Evolutionary conservation across 148 eudicot species (phyloP).

Genomic region (Chenopodium album): DNA sequence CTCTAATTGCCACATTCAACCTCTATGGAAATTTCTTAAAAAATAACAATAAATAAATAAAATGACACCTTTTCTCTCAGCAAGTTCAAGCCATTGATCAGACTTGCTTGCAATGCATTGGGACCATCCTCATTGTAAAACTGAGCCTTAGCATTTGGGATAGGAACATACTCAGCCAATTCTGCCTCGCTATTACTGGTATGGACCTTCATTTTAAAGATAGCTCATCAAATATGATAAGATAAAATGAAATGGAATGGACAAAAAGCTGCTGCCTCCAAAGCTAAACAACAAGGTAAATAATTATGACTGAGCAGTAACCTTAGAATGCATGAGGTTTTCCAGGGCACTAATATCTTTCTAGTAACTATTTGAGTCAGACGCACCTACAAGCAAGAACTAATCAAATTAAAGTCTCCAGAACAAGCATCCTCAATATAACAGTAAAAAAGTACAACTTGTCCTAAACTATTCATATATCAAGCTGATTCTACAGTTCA

Average conservation of each 20-base stretch:
- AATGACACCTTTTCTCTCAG: conserved; percentile 49
- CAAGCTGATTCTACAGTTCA: background rate
- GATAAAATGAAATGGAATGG: background rate
- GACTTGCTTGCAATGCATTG: background rate
- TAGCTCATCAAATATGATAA: background rate
- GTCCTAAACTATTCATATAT: background rate
- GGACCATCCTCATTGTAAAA: conserved; percentile 45
- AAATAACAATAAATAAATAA: background rate
- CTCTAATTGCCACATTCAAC: too few species aligned
- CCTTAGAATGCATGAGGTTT: conserved; percentile 65
- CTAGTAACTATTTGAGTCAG: conserved; percentile 48
- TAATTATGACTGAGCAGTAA: background rate
- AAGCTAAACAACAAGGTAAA: background rate
- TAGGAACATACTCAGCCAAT: conserved; percentile 49
- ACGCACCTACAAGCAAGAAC: conserved; percentile 36
- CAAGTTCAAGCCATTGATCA: conserved; percentile 29
- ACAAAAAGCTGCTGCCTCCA: background rate
- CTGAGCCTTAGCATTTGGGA: conserved; percentile 55
- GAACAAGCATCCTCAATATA: background rate
- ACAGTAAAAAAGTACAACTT: background rate
- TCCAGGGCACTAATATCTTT: conserved; percentile 63
- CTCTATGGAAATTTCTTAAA: too few species aligned
- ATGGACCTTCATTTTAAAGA: conserved; percentile 55
- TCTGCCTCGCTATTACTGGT: conserved; percentile 68
- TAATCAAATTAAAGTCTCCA: background rate